phyloP scores from a whole-genome alignment of 2,329 filamentous ascomycete species.

The Septoria linicola region DNA sequence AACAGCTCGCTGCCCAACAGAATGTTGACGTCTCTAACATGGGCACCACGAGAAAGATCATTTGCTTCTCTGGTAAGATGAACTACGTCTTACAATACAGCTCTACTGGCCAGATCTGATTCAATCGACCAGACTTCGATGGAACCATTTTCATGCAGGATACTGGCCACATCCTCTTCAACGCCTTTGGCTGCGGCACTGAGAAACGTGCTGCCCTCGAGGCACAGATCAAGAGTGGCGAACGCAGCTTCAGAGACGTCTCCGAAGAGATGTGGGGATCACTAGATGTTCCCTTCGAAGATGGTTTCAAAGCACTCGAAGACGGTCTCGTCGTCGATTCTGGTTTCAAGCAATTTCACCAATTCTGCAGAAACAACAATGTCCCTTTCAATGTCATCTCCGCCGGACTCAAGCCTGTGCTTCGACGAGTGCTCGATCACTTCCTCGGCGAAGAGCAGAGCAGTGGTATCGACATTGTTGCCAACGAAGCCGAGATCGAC shows the following conservation, averaged over 20 bases:
- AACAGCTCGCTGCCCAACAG: conserved; percentile 16
- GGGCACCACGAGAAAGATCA: conserved; percentile 55
- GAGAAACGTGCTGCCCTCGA: conserved; percentile 58
- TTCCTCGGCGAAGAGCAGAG: conserved; percentile 63
- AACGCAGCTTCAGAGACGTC: conserved; percentile 67
- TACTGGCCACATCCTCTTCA: conserved; percentile 68
- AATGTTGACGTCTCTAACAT: conserved; percentile 27
- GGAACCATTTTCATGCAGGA: conserved; percentile 67
- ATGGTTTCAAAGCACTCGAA: conserved; percentile 66
- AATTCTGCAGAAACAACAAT: conserved; percentile 61
- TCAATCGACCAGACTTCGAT: conserved; percentile 59
- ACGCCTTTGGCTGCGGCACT: conserved; percentile 62
- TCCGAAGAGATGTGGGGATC: conserved; percentile 72
- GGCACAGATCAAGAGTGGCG: conserved; percentile 63
- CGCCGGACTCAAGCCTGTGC: conserved; percentile 64
- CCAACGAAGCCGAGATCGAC: conserved; percentile 63
- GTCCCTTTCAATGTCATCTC: conserved; percentile 71
- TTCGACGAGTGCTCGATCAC: conserved; percentile 61
- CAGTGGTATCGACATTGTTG: conserved; percentile 63
- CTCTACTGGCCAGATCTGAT: background rate
- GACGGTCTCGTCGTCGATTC: conserved; percentile 62
- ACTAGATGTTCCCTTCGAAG: conserved; percentile 64
- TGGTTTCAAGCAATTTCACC: conserved; percentile 63
- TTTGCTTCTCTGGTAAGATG: conserved; percentile 57
- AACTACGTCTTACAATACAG: too few relatives aligned